Conservation (phyloP, 495 filamentous ascomycete genomes). For the Trichoderma orchidacearum region DNA sequence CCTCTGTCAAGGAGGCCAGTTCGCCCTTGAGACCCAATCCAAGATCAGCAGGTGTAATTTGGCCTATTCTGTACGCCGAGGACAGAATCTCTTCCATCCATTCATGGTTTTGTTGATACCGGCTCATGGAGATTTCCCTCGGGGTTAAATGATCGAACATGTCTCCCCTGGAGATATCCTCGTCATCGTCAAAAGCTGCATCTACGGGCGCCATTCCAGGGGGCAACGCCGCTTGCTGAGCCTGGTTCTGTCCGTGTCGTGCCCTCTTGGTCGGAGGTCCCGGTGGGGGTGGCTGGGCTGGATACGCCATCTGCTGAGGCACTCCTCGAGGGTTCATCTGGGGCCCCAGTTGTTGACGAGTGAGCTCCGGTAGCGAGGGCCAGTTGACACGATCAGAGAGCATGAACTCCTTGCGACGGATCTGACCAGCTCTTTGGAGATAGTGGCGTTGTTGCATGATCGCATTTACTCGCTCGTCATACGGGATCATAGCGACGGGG, state of each 20-base stretch:
- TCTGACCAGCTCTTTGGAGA: constrained; percentile 64
- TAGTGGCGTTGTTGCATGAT: constrained; percentile 51
- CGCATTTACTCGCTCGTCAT: constrained; percentile 40
- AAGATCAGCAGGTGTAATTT: constrained; percentile 79
- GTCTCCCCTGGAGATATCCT: constrained; percentile 74
- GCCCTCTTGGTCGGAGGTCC: constrained; percentile 34
- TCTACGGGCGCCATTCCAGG: constrained; percentile 25
- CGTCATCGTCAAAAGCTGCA: constrained; percentile 65
- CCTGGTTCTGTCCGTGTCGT: constrained; percentile 12
- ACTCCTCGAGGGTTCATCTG: constrained; percentile 28
- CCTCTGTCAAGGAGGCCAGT: constrained; percentile 65
- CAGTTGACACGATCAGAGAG: constrained; percentile 76
- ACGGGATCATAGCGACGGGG: constrained; percentile 47
- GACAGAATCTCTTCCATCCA: constrained; percentile 98
- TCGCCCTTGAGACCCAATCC: constrained; percentile 79
- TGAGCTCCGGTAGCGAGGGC: constrained; percentile 55
- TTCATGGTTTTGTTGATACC: constrained; percentile 91
- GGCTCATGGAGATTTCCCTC: constrained; percentile 67
- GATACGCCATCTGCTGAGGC: constrained; percentile 37
- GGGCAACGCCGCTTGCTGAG: constrained; percentile 9
- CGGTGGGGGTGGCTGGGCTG: constrained; percentile 10
- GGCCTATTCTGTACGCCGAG: constrained; percentile 66
- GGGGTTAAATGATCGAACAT: constrained; percentile 77
- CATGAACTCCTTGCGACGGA: constrained; percentile 87
- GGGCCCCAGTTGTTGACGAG: constrained; percentile 8